Conservation (phyloP, 2,329 filamentous ascomycete species). For the Alternaria brassicicola region DNA sequence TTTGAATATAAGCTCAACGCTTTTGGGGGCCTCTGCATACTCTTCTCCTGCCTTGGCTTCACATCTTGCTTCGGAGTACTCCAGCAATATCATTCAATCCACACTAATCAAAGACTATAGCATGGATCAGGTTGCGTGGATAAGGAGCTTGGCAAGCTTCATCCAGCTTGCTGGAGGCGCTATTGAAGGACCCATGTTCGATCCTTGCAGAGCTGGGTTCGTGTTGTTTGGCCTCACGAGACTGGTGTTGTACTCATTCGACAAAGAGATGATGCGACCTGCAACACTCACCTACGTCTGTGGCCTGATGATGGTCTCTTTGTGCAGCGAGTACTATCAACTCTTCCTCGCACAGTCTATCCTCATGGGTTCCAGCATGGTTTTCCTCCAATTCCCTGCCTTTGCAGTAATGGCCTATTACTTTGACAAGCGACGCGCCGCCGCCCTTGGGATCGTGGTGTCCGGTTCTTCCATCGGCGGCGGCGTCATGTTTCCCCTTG, state of each 20-base stretch:
- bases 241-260: not conserved
- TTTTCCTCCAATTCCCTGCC: conserved; percentile 56
- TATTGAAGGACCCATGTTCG: conserved; percentile 65
- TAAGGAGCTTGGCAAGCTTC: conserved; percentile 49
- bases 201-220: conserved; percentile 55
- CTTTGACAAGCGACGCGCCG: conserved; percentile 56
- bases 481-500: conserved; percentile 61
- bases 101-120: conserved; percentile 43
- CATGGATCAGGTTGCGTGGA: conserved; percentile 52
- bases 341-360: conserved; percentile 58
- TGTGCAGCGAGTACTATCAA: conserved; percentile 59
- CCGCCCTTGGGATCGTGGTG: conserved; percentile 56
- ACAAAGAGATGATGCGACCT: conserved; percentile 53
- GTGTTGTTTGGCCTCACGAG: not conserved
- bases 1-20: conserved; percentile 31
- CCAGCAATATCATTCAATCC: conserved; percentile 52
- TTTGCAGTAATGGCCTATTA: conserved; percentile 53
- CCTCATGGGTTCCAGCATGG: conserved; percentile 57
- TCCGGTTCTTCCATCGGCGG: conserved; percentile 58
- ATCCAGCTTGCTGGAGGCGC: conserved; percentile 61
- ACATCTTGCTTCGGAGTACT: conserved; percentile 52
- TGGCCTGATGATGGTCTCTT: conserved; percentile 63
- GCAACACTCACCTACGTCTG: conserved; percentile 61
- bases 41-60: conserved; percentile 49
- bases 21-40: conserved; percentile 37